Evolutionary conservation across 192 early-diverging fungal species (phyloP).

Genomic region (Kappamyces sp.): DNA sequence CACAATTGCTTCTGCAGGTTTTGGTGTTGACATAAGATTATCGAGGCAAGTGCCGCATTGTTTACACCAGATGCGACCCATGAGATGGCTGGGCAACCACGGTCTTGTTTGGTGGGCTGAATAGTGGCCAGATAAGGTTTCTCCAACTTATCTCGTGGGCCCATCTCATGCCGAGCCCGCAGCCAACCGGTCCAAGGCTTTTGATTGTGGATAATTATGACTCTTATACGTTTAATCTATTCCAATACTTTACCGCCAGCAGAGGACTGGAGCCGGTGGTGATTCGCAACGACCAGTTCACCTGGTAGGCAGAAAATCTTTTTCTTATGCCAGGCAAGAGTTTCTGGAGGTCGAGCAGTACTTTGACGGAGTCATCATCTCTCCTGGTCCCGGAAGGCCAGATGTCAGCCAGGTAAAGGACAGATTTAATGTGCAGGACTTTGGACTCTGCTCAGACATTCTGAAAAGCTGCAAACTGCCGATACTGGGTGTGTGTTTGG

Average conservation of each 20-base stretch:
- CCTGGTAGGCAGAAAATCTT: slow-evolving; percentile 49
- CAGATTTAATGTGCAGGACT: slow-evolving; percentile 51
- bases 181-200: slow-evolving; percentile 26
- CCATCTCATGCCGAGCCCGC: slow-evolving; percentile 17
- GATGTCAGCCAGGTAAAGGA: slow-evolving; percentile 40
- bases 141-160: not conserved
- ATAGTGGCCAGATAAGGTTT: too few relatives aligned
- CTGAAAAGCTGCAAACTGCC: slow-evolving; percentile 51
- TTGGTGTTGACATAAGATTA: too few relatives aligned
- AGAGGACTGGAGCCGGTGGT: slow-evolving; percentile 55
- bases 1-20: slow-evolving; percentile 18
- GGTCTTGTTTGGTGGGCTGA: too few relatives aligned
- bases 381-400: slow-evolving; percentile 89
- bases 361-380: slow-evolving; percentile 86
- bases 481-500: slow-evolving; percentile 88
- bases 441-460: slow-evolving; percentile 66
- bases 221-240: slow-evolving; percentile 95
- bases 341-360: slow-evolving; percentile 57
- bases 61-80: too few relatives aligned
- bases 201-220: slow-evolving; percentile 96
- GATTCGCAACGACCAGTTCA: slow-evolving; percentile 87
- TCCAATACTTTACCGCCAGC: slow-evolving; percentile 53
- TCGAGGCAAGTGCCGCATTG: too few relatives aligned
- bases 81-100: too few relatives aligned
- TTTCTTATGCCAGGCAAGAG: not conserved